Conservation (phyloP, 2,329 filamentous ascomycete species). For the Microdochium paspali region DNA sequence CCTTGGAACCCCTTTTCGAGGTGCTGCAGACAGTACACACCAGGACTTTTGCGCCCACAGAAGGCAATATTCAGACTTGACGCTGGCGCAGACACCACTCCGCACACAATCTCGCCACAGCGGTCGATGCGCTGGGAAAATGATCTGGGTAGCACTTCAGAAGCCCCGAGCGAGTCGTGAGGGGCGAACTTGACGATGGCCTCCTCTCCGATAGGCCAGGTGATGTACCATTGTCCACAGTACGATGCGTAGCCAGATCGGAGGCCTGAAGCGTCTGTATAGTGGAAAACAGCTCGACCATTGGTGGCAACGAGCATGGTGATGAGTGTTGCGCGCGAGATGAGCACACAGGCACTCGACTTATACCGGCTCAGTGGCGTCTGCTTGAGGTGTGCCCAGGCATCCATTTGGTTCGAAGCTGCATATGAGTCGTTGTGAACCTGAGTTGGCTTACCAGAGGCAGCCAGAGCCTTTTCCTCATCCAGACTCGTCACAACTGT, state of each 20-base stretch:
- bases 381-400: slow-evolving; percentile 3
- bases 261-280: slow-evolving; percentile 19
- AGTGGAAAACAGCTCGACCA: slow-evolving; percentile 17
- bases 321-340: slow-evolving; percentile 13
- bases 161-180: slow-evolving; percentile 15
- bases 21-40: slow-evolving; percentile 12
- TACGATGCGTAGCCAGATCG: slow-evolving; percentile 21
- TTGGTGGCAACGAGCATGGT: slow-evolving; percentile 16
- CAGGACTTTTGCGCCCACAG: slow-evolving; percentile 12
- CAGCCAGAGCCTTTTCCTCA: background rate
- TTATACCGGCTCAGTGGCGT: slow-evolving; percentile 9
- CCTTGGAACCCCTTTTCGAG: slow-evolving; percentile 16
- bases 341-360: slow-evolving; percentile 11
- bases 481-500: slow-evolving; percentile 6
- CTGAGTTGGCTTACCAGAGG: background rate
- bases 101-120: slow-evolving; percentile 15
- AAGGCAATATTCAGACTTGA: slow-evolving; percentile 13
- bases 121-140: slow-evolving; percentile 15
- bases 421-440: background rate
- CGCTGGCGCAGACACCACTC: slow-evolving; percentile 9
- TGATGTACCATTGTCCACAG: slow-evolving; percentile 20
- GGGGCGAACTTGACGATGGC: slow-evolving; percentile 15
- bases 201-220: slow-evolving; percentile 21
- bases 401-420: background rate
- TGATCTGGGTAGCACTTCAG: slow-evolving; percentile 13